Evolutionary conservation across 768 basidiomycete genomes (phyloP), one percentile per base, ranked within the genome.

Genomic region (Mrakia blollopis): DNA sequence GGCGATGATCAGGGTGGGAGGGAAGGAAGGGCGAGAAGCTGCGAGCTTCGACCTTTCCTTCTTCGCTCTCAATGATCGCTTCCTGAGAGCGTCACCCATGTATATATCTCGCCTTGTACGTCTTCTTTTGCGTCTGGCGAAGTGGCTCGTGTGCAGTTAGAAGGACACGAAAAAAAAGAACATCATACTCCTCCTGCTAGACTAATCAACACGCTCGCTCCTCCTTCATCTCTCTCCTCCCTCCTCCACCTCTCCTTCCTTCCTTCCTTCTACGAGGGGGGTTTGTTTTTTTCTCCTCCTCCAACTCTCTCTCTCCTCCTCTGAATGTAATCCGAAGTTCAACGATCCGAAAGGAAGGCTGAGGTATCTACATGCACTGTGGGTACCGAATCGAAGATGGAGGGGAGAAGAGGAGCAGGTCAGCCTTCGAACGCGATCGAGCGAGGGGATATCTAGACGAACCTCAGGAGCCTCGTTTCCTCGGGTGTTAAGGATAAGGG

Each of bases 401-500:
- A 50, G 3, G 16, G 18, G 47, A 50, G 18, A 21, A 14, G 47
- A 50, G 44, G n/a, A n/a, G n/a, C n/a, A 52, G n/a, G 41, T 14
- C 25, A 52, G 5, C 3, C 32, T 68, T 47, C 67, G 74, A 4
- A 37, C 28, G 35, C 44, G 35, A 28, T 25, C 44, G 18, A 41
- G 44, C 6, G 62, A 28, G 52, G 21, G 18, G 18, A 32, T 25
- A 44, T 14, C 7, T 14, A 44, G 57, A 73, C 76, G 71, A 57
- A 77, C 76, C 25, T n/a, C 41, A 30, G 72, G 72, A 50, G 73
- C 77, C 41, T 68, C 72, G 73, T 23, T 50, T 39, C 37, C 73
- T 44, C 72, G 72, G 79, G 92, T 93, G 87, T 94, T 94, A 91
- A 96, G 92, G 86, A 96, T 96, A 63, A 97, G 89, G 23, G 94